These are phyloP conservation scores for Coemansia umbellata DNA, from an alignment of 192 early-diverging fungal genomes.

Conservation along the genomic window DNA sequence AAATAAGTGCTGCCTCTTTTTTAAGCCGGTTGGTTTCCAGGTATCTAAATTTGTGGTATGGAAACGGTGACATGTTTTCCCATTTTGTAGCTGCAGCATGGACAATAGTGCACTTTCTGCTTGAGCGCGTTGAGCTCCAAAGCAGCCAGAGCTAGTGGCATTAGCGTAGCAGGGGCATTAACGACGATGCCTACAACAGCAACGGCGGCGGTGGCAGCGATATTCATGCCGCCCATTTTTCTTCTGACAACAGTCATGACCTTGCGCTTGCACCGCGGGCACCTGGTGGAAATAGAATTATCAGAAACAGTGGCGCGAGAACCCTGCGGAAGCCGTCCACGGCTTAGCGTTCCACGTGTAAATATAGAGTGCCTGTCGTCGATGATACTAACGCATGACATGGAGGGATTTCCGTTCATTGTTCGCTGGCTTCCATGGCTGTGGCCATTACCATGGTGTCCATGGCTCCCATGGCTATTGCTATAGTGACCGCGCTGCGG, in stretches of 20 bases:
- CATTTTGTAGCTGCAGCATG: slow-evolving; percentile 43
- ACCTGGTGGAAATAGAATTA: slow-evolving; percentile 21
- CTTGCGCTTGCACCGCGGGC: slow-evolving; percentile 25
- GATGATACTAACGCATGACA: slow-evolving; percentile 24
- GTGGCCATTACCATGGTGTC: background rate
- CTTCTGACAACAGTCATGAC: slow-evolving; percentile 37
- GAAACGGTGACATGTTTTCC: slow-evolving; percentile 43
- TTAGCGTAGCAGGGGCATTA: slow-evolving; percentile 31
- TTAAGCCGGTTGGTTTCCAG: too few relatives aligned
- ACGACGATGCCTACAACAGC: slow-evolving; percentile 32
- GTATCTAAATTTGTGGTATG: too few relatives aligned
- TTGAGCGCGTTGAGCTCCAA: slow-evolving; percentile 39
- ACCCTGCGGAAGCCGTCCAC: slow-evolving; percentile 23
- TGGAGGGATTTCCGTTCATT: background rate
- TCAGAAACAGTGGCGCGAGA: slow-evolving; percentile 24
- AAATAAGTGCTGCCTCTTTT: too few relatives aligned
- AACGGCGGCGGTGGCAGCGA: slow-evolving; percentile 35
- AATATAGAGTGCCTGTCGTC: slow-evolving; percentile 35
- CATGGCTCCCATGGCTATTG: background rate
- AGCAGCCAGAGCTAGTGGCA: slow-evolving; percentile 42
- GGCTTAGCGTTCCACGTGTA: slow-evolving; percentile 10
- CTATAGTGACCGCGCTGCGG: background rate
- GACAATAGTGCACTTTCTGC: slow-evolving; percentile 43
- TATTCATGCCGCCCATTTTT: slow-evolving; percentile 38
- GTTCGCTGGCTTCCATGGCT: background rate